Base-by-base conservation (phyloP, 352 stramenopile species). In the Elongisporangium senticosum region DNA sequence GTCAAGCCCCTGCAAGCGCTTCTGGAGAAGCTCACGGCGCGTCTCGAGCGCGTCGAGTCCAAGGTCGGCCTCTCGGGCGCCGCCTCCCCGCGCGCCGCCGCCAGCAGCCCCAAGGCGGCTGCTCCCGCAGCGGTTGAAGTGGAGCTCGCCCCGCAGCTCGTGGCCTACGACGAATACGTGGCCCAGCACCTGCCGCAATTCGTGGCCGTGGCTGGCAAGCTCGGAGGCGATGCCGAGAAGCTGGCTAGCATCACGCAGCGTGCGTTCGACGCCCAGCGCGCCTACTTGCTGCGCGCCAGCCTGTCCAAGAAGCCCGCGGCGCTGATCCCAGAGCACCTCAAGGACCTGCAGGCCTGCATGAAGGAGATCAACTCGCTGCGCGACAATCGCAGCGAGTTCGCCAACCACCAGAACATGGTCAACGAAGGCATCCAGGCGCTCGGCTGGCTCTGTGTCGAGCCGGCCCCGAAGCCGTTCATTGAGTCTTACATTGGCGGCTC, bases 401-500 rank as follows among this genome's bases (percentile, higher is more conserved):
- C 81, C 51, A 86, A 92, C 71, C 85, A 95, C 72, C 81, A 92
- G 60, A 95, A 90, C 65, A 95, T 93, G 83, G 79, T 95, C 28
- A 90, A 90, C 61, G 85, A 95, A 67, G 85, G 83, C 19, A 88
- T 93, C 56, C 83, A 95, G 62, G 78, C 80, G 49, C 80, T 95
- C 24, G 81, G 83, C 49, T 95, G 85, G 85, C 62, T 95, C 56
- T 88, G 72, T 21, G 79, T 93, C 17, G 68, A 95, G 67, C 87
- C 86, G 2, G 83, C 89, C 0, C 96, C 96, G 10, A 95, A 95
- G 61, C 86, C 89, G 26, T 98, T 98, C 74, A 96, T 98, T 56
- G 96, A 98, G 64, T 96, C 92, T 63, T 98, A 96, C 62, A 78
- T 98, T 58, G 96, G 90, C 48, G 93, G 87, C 50, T 93, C 84